Base-by-base conservation (phyloP, 768 basidiomycete species). In the Pulveroboletus frians region DNA sequence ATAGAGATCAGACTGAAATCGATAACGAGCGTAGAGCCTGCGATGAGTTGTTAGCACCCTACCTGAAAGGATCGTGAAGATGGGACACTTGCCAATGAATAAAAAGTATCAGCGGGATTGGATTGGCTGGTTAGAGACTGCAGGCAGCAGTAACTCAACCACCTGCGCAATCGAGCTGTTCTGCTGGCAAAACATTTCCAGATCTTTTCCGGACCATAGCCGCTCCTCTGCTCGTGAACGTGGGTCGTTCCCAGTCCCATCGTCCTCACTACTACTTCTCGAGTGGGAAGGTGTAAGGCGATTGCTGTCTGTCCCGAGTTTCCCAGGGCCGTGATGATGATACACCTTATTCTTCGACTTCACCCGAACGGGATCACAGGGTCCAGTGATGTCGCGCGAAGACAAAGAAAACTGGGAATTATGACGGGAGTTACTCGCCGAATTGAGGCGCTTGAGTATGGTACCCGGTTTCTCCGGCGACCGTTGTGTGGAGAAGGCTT, bases 131-230 rank as follows among this genome's bases (percentile, higher is more conserved):
- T 73, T 77, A 39, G 75, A 69, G 34, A 71, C 61, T 11, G 74
- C 75, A 11, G 77, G 75, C 60, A 81, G 78, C 39, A 88, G 65
- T 53, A 77, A 75, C 43, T 83, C 78, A 39, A 95, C 74, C 47
- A 93, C 80, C 30, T 81, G 71, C 3, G 88, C 79, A 32, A 97
- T 81, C 13, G 88, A 76, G 62, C 92, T 92, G 59, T 96, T 98
- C 67, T 96, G 93, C 56, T 83, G 81, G 63, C 92, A 94, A 29
- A 88, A 79, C 59, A 85, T 68, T 61, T 89, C 84, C 52, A 98
- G 69, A 59, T 95, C 93, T 49, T 82, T 81, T n/a, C 88, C 83
- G 30, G 83, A 87, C 84, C 85, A 88, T 47, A 82, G 54, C 34
- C 75, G 76, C 31, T 77, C 77, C 54, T 74, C 76, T 45, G 58